Conservation (phyloP, 2,329 filamentous ascomycete species). For the Aciculosporium take region DNA sequence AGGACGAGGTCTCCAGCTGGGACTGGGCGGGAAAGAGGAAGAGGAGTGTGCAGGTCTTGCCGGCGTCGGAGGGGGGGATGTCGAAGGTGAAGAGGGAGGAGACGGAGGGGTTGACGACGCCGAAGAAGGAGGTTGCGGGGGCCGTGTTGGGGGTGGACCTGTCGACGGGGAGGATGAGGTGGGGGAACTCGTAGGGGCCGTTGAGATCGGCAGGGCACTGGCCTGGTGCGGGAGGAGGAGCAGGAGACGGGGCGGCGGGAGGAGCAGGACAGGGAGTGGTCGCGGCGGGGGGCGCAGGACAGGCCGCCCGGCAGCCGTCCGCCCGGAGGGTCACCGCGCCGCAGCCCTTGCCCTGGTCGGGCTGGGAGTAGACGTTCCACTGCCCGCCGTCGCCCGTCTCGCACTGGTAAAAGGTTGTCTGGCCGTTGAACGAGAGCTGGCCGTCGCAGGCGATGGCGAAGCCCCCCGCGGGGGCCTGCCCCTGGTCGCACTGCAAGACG, state of each 20-base stretch:
- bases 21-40: slow-evolving; percentile 47
- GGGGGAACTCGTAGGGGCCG: slow-evolving; percentile 39
- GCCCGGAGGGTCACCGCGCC: slow-evolving; percentile 31
- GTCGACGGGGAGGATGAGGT: slow-evolving; percentile 48
- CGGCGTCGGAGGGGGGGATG: slow-evolving; percentile 36
- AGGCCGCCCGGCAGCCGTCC: slow-evolving; percentile 20
- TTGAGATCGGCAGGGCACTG: slow-evolving; percentile 29
- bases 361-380: slow-evolving; percentile 39
- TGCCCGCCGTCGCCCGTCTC: slow-evolving; percentile 35
- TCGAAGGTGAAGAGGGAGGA: slow-evolving; percentile 58
- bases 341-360: slow-evolving; percentile 28
- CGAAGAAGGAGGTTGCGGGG: slow-evolving; percentile 39
- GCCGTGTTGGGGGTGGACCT: slow-evolving; percentile 35
- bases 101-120: slow-evolving; percentile 36
- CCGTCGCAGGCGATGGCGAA: slow-evolving; percentile 43
- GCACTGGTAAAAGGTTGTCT: slow-evolving; percentile 44
- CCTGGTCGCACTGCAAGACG: slow-evolving; percentile 47
- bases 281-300: slow-evolving; percentile 3
- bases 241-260: background rate
- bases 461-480: slow-evolving; percentile 34
- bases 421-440: slow-evolving; percentile 34
- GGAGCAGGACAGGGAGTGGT: no score
- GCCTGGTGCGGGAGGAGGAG: background rate
- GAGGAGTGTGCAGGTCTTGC: slow-evolving; percentile 46
- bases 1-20: slow-evolving; percentile 44